Conservation (phyloP, 768 basidiomycete species). For the Hericium rajendrae region DNA sequence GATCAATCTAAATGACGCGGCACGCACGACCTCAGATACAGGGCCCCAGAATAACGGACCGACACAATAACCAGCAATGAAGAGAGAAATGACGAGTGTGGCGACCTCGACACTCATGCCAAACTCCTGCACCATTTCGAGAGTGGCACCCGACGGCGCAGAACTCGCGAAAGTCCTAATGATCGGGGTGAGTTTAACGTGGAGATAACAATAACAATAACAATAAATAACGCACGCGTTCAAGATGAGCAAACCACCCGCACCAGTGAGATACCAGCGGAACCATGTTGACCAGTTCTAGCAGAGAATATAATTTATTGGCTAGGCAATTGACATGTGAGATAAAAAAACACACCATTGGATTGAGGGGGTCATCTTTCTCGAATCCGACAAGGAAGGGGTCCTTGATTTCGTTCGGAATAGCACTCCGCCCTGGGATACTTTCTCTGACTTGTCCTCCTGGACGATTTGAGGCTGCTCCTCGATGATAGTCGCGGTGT, state of each 20-base stretch:
- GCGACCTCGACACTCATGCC: slow-evolving; percentile 40
- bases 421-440: neutral
- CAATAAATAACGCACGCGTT: slow-evolving; percentile 34
- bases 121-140: slow-evolving; percentile 36
- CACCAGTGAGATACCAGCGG: slow-evolving; percentile 44
- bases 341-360: slow-evolving; percentile 4
- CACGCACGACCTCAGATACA: slow-evolving; percentile 24
- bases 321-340: neutral
- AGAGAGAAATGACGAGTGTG: slow-evolving; percentile 48
- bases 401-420: slow-evolving; percentile 3
- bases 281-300: slow-evolving; percentile 40
- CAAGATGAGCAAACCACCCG: slow-evolving; percentile 40
- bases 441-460: neutral
- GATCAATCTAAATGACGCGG: slow-evolving; percentile 22
- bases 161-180: slow-evolving; percentile 55
- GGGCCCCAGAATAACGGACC: slow-evolving; percentile 15
- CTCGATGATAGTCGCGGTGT: slow-evolving; percentile 5
- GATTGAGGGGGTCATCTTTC: slow-evolving; percentile 3
- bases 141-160: slow-evolving; percentile 41
- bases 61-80: slow-evolving; percentile 59
- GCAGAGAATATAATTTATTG: neutral
- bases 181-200: neutral
- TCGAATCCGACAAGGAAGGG: slow-evolving; percentile 11
- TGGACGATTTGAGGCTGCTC: neutral
- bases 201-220: neutral